phyloP scores from a whole-genome alignment of 345 rosid genomes.

The Capsella bursapastoris region DNA sequence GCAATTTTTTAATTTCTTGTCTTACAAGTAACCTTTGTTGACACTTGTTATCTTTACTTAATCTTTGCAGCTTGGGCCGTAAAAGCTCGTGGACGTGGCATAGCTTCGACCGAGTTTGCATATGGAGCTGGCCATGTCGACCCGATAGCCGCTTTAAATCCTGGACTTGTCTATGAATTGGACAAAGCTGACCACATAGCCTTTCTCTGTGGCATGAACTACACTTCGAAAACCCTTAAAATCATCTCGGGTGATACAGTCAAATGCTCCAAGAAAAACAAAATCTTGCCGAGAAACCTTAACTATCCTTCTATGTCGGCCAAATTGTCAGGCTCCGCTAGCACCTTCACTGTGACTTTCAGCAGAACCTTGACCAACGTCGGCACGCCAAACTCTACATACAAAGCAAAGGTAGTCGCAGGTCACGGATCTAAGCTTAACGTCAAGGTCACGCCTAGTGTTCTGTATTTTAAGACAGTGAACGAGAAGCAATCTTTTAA shows the following conservation, averaged over 20 bases:
- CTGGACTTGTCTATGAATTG: conserved; percentile 47
- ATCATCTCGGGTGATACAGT: conserved; percentile 42
- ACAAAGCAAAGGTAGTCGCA: conserved; percentile 40
- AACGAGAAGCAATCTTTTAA: conserved; percentile 51
- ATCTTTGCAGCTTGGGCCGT: conserved; percentile 41
- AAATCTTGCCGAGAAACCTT: conserved; percentile 18
- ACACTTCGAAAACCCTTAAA: background rate
- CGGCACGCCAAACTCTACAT: conserved; percentile 51
- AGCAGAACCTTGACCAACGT: conserved; percentile 63
- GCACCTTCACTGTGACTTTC: conserved; percentile 42
- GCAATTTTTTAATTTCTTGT: background rate
- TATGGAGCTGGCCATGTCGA: conserved; percentile 50
- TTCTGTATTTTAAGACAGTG: conserved; percentile 45
- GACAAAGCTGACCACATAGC: conserved; percentile 38
- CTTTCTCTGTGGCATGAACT: conserved; percentile 42
- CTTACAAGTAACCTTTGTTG: background rate
- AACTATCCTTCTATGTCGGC: conserved; percentile 36
- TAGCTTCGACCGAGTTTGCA: conserved; percentile 30
- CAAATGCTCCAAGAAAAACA: conserved; percentile 41
- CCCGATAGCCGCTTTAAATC: conserved; percentile 42
- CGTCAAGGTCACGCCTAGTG: conserved; percentile 49
- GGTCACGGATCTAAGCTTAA: conserved; percentile 15
- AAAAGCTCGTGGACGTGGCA: conserved; percentile 6
- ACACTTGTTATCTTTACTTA: background rate
- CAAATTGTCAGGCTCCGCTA: background rate